Conservation (phyloP, 139 green algal species). For the Nannochloris sp. region DNA sequence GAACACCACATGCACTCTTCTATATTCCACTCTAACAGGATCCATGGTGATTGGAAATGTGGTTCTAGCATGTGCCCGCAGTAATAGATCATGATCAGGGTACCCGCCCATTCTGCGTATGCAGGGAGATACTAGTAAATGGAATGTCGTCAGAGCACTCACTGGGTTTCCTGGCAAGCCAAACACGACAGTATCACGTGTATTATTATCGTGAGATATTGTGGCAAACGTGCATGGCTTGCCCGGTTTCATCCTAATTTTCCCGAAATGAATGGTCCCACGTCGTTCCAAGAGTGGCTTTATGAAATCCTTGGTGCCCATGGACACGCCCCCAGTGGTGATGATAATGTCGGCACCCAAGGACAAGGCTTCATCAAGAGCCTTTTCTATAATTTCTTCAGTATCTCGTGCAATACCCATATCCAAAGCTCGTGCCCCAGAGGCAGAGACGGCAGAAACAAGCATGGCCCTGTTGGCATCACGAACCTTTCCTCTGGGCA, state of each 20-base stretch:
- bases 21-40: conserved; percentile 90
- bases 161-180: conserved; percentile 76
- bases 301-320: conserved; percentile 90
- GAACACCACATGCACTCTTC: conserved; percentile 48
- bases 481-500: conserved; percentile 70
- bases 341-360: conserved; percentile 70
- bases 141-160: conserved; percentile 84
- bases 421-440: conserved; percentile 42
- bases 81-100: conserved; percentile 39
- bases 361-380: conserved; percentile 50
- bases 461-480: conserved; percentile 90
- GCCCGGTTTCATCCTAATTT: conserved; percentile 89
- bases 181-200: conserved; percentile 31
- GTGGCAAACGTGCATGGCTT: conserved; percentile 96
- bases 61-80: conserved; percentile 55
- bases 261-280: conserved; percentile 87
- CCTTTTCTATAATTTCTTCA: conserved; percentile 41
- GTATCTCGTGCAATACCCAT: conserved; percentile 69
- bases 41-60: conserved; percentile 64
- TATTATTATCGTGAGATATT: conserved; percentile 27
- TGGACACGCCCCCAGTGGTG: conserved; percentile 88
- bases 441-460: conserved; percentile 52
- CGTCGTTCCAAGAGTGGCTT: conserved; percentile 81
- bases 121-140: conserved; percentile 74
- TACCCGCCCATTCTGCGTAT: conserved; percentile 76